Evolutionary conservation across 805 yeast genomes (phyloP), one percentile per base, ranked within the genome.

Genomic region (Ogataea dorogensis): DNA sequence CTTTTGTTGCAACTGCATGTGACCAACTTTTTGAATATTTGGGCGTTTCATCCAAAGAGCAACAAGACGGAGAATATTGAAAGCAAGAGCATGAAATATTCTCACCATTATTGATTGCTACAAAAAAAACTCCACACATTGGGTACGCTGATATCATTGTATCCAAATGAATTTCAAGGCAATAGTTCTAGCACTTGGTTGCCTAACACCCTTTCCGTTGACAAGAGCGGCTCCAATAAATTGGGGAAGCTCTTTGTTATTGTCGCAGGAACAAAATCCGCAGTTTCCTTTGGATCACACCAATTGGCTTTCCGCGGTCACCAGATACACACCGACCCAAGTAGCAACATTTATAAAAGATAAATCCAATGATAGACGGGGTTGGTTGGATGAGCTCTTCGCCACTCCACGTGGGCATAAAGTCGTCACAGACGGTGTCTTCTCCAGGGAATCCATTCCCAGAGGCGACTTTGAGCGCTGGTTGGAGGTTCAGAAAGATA

Each of bases 381-480:
- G 25, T 32, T 25, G 29, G 30, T 14, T 32, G 4, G 21, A 10
- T 5, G 16, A 25, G 14, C 10, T 32, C 17, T 32, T 32, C n/a
- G 30, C 19, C 5, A 21, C 17, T 15, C 17, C 34, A 6, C 9
- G 30, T 11, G 24, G 15, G 12, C 29, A 37, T 12, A 20, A 19
- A 5, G 36, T 48, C 14, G 33, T 49, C 23, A 43, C 47, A 19
- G 46, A 46, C 29, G 49, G 49, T 31, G 51, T 53, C 8, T 29
- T 31, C 28, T 43, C 54, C 24, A 45, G 45, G 20, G 42, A 36
- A 9, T 35, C 54, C 9, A 54, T 61, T 17, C 54, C 63, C 15
- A 48, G 52, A 33, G 55, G 48, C 27, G 68, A 67, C 23, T 71
- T 73, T 38, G 71, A 69, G 21, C 31, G 47, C 10, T 79, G 86